Base-by-base conservation (phyloP, 768 basidiomycete species). In the Auricularia auricula-judae region DNA sequence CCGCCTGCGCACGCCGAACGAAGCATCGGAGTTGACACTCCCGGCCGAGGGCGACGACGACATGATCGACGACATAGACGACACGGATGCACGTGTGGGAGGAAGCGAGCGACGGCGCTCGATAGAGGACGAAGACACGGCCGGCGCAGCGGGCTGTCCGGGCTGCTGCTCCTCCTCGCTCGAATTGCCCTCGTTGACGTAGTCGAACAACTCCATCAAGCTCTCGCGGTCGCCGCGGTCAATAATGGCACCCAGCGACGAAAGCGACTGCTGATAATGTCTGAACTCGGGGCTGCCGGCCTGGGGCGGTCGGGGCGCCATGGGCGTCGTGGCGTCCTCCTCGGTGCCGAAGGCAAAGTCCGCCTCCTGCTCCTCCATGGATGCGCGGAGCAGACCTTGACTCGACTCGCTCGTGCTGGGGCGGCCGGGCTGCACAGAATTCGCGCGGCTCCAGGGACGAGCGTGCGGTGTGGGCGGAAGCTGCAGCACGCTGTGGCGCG, bases 261-360 rank as follows among this genome's bases (percentile, higher is more conserved):
- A 86, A 67, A 93, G 74, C 34, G 91, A 93, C 66, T 88, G 84
- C 65, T 89, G 86, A 70, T 90, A 91, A 66, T 91, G 88, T 67
- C 82, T 77, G 74, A 91, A 93, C 60, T 87, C 80, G 29, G 78
- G 69, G 1, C 56, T 59, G 18, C 47, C 47, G 5, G 56, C 5
- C 23, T 10, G 12, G 23, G 23, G 11, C 4, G 21, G 56, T 7
- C 56, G 23, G 8, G 53, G 18, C 18, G 53, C 53, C 53, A n/a
- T n/a, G 29, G 56, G 29, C 29, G 56, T 59, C 29, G 14, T 23
- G 29, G 47, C 47, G 18, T 51, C 47, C 47, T 51, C 47, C 47
- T 16, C 47, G 47, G 47, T 5, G 5, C 1, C 14, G 47, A 18
- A 51, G 14, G 47, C 47, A 18, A 51, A 51, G 11, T 51, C 11